Evolutionary conservation across 768 basidiomycete species (phyloP).

Genomic region (Russula abietina): DNA sequence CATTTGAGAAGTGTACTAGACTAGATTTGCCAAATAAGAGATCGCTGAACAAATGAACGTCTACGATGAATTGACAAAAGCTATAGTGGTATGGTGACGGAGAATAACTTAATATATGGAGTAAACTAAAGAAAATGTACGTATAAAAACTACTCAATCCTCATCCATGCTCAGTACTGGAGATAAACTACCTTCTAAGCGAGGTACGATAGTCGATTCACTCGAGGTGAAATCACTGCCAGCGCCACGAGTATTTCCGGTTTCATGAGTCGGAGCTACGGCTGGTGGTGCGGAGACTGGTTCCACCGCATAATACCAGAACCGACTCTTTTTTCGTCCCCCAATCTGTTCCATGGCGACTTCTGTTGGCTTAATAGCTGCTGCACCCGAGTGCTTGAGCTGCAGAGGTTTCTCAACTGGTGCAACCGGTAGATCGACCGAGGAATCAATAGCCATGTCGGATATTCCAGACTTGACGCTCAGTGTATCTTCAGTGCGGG

Average conservation of each 20-base stretch:
- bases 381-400: slow-evolving; percentile 52
- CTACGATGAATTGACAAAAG: slow-evolving; percentile 14
- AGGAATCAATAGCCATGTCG: slow-evolving; percentile 23
- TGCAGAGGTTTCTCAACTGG: slow-evolving; percentile 36
- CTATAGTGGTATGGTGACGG: slow-evolving; percentile 18
- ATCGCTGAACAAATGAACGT: slow-evolving; percentile 3
- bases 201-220: slow-evolving; percentile 29
- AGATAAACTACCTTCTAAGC: slow-evolving; percentile 40
- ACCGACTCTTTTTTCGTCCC: slow-evolving; percentile 81
- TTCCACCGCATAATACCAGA: slow-evolving; percentile 86
- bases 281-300: slow-evolving; percentile 38
- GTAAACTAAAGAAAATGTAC: slow-evolving; percentile 22
- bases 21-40: neutral
- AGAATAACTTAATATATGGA: slow-evolving; percentile 19
- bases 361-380: slow-evolving; percentile 65
- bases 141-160: slow-evolving; percentile 22
- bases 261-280: slow-evolving; percentile 1
- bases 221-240: slow-evolving; percentile 21
- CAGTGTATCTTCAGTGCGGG: slow-evolving; percentile 63
- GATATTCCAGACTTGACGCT: slow-evolving; percentile 29
- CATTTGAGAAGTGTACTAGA: neutral
- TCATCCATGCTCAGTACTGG: slow-evolving; percentile 37
- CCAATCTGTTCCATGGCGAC: slow-evolving; percentile 68
- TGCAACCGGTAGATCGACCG: slow-evolving; percentile 18
- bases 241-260: slow-evolving; percentile 1